Evolutionary conservation across 768 basidiomycete genomes (phyloP), one percentile per base, ranked within the genome.

Genomic region (Suillus ampliporus): DNA sequence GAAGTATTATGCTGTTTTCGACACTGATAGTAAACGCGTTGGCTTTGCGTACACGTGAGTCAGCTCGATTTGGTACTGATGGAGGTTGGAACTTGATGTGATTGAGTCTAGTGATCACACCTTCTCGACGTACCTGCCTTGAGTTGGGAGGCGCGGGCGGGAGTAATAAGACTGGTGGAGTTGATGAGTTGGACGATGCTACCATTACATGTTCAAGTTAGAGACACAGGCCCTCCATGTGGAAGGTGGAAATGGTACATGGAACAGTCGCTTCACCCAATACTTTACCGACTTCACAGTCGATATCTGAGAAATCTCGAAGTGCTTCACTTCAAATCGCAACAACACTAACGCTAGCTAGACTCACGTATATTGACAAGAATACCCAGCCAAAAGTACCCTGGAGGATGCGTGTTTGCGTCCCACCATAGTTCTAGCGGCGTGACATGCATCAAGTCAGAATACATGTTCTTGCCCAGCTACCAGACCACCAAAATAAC

Each of bases 401-500:
- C 5, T n/a, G 15, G 3, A 48, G n/a, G 19, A 26, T 6, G 47
- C 28, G 9, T 50, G 11, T 28, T 48, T 47, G n/a, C 23, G 7
- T 35, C 7, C 8, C 5, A 15, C 15, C 23, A 17, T 14, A 31
- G 15, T 13, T 15, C 31, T 46, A n/a, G 28, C 23, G 6, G 28
- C 57, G 50, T 38, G 65, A n/a, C n/a, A n/a, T n/a, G n/a, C n/a
- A 31, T 31, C 31, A 61, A 31, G 66, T 75, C 65, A 84, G 65
- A 87, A 93, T 64, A 89, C 67, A 44, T 84, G 72, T 59, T 87
- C 88, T 69, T 94, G 91, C 3, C 89, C 90, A 26, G 75, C 73
- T 10, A 78, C 91, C 47, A 98, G 77, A 14, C 94, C 94, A 8
- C 97, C 97, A 76, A 90, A 97, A 74, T 97, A 97, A 73, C 93